These are phyloP conservation scores for Phyllosticta capitalensis DNA, from an alignment of 2,329 filamentous ascomycete species.

Conservation along the genomic window DNA sequence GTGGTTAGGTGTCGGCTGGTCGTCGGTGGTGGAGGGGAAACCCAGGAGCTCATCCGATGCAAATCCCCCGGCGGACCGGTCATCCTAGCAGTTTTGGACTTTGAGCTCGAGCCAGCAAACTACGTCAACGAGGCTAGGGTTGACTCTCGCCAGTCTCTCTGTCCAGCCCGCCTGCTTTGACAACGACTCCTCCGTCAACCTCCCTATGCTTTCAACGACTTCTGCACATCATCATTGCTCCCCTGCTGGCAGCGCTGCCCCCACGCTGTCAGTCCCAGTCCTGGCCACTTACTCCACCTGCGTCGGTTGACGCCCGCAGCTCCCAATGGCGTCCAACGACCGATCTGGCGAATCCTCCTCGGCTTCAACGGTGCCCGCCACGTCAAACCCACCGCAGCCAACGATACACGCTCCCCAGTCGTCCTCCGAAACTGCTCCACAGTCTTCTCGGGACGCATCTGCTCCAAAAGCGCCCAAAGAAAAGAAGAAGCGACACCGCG, in stretches of 20 bases:
- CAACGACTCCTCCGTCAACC: neutral
- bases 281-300: neutral
- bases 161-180: neutral
- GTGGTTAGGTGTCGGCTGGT: neutral
- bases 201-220: neutral
- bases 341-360: conserved; percentile 8
- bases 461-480: conserved; percentile 11
- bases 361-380: neutral
- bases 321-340: conserved; percentile 8
- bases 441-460: neutral
- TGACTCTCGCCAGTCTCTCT: neutral
- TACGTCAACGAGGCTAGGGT: conserved; percentile 6
- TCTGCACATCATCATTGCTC: no score
- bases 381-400: neutral
- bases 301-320: neutral
- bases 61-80: neutral
- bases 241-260: neutral
- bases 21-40: neutral
- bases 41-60: neutral
- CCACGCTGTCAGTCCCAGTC: neutral
- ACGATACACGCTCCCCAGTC: conserved; percentile 2
- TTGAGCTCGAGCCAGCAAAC: neutral
- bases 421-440: conserved; percentile 1
- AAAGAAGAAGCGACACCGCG: conserved; percentile 67
- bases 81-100: neutral